Evolutionary conservation across 495 filamentous ascomycete genomes (phyloP), one percentile per base, ranked within the genome.

Genomic region (Tuber umbilicatum): DNA sequence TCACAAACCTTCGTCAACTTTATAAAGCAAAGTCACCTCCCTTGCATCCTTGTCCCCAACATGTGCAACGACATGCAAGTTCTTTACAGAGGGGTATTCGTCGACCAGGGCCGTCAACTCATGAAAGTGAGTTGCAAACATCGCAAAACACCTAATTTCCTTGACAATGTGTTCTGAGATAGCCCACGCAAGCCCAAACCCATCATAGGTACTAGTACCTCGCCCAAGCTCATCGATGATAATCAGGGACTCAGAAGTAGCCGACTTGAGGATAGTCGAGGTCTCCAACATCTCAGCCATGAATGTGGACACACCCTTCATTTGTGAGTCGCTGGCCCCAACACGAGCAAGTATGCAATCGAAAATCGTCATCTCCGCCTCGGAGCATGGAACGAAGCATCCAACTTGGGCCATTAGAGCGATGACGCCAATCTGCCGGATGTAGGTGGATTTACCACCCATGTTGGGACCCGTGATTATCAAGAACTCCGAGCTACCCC

Each of bases 231-330:
- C 95, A 84, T 99, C 96, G 80, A 98, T 97, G 84, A 99, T 97
- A 83, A 99, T 97, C 71, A 99, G 87, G 7, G 91, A 94, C 80
- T 98, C 95, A 12, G 90, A 90, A 2, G 95, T 98, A 5, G 95
- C 95, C 6, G 92, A 94, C 84, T 98, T 98, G 82, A 99, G 91
- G 76, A 99, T 99, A 81, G 97, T 97, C 73, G 95, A 93, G 0
- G 95, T 99, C 82, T 99, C 95, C 39, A 99, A 88, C 95, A 99
- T 99, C 85, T 99, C 95, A 0, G 96, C 96, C 96, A 99, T 99
- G 86, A 99, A 99, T 0, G 95, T 99, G 60, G 93, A 97, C 12
- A 99, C 96, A 47, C 95, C 95, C 84, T 99, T 99, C 50, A 99
- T 89, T 82, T 98, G 95, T 10, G 91, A 94, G 83, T 99, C 95